phyloP scores from a whole-genome alignment of 176 grass and related monocot genomes.

The Juncus inflexus region DNA sequence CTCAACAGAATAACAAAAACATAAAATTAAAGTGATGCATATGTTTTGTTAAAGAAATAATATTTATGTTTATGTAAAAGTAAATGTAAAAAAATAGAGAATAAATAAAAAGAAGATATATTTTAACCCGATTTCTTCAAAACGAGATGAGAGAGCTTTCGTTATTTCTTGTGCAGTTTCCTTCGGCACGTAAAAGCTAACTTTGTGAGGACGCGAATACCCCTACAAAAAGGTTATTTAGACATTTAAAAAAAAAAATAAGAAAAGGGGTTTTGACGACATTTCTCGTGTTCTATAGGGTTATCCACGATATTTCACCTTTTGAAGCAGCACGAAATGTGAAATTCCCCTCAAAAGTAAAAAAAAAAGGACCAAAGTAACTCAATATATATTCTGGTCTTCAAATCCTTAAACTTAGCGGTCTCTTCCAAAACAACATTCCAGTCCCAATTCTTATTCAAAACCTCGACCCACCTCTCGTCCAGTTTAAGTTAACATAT shows the following conservation, averaged over 20 bases:
- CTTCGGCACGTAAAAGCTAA: constrained; percentile 77
- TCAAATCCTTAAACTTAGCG: constrained; percentile 54
- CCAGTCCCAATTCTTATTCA: constrained; percentile 74
- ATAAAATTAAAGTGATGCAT: too few species aligned
- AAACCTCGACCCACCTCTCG: constrained; percentile 54
- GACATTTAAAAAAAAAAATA: too few species aligned
- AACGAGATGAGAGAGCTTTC: constrained; percentile 45
- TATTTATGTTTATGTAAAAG: too few species aligned
- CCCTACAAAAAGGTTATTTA: too few species aligned
- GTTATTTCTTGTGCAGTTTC: constrained; percentile 55
- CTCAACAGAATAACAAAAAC: too few species aligned
- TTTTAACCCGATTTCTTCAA: constrained; percentile 53
- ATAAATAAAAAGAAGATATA: not conserved
- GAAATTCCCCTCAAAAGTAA: not conserved
- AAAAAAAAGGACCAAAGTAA: not conserved
- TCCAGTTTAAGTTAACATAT: constrained; percentile 27
- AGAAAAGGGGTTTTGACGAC: too few species aligned
- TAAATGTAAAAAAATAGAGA: too few species aligned
- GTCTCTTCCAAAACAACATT: constrained; percentile 72
- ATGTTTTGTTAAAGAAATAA: too few species aligned
- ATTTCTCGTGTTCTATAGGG: too few species aligned
- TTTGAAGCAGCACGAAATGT: not conserved
- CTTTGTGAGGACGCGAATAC: constrained; percentile 57
- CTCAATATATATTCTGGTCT: not conserved
- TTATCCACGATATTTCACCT: too few species aligned